Evolutionary conservation across 768 basidiomycete genomes (phyloP).

Genomic region (Strobilomyces echinocephalus): DNA sequence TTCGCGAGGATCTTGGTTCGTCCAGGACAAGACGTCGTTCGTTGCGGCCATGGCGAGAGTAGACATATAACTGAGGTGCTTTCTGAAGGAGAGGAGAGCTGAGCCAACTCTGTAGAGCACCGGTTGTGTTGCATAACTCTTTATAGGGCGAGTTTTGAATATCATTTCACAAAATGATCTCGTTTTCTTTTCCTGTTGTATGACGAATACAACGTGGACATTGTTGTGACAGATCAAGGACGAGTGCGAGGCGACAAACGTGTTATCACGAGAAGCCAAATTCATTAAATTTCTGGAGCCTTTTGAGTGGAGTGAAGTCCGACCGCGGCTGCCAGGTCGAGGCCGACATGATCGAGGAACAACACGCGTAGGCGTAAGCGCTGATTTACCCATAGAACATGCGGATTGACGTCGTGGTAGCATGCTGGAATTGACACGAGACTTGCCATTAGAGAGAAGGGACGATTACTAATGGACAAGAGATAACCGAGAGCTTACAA

Average conservation of each 20-base stretch:
- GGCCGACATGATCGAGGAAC: constrained; percentile 63
- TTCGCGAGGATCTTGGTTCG: constrained; percentile 79
- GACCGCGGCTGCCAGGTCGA: constrained; percentile 47
- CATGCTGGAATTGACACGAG: constrained; percentile 29
- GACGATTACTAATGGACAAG: constrained; percentile 13
- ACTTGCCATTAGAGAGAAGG: constrained; percentile 20
- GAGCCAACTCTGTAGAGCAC: constrained; percentile 21
- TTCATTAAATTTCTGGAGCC: constrained; percentile 50
- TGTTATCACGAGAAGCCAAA: constrained; percentile 64
- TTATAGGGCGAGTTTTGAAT: constrained; percentile 50
- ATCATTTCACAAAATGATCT: constrained; percentile 44
- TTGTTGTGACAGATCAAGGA: constrained; percentile 64
- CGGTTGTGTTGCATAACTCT: constrained; percentile 29
- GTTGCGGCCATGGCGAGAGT: constrained; percentile 46
- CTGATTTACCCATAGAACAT: constrained; percentile 40
- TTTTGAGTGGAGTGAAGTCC: constrained; percentile 72
- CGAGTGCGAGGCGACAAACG: constrained; percentile 63
- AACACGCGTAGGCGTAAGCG: constrained; percentile 59
- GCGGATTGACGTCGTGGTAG: constrained; percentile 30
- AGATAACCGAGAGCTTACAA: constrained; percentile 26
- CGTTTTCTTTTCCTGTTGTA: constrained; percentile 40
- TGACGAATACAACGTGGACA: constrained; percentile 74
- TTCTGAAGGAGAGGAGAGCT: constrained; percentile 31
- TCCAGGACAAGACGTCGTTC: constrained; percentile 80
- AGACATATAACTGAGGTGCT: constrained; percentile 30